A percentile compares a stretch with the other conserved stretches of the same genome.
Evolutionary conservation across 805 yeast genomes (phyloP).

Genomic region (Tetrapisispora taiwanensis): DNA sequence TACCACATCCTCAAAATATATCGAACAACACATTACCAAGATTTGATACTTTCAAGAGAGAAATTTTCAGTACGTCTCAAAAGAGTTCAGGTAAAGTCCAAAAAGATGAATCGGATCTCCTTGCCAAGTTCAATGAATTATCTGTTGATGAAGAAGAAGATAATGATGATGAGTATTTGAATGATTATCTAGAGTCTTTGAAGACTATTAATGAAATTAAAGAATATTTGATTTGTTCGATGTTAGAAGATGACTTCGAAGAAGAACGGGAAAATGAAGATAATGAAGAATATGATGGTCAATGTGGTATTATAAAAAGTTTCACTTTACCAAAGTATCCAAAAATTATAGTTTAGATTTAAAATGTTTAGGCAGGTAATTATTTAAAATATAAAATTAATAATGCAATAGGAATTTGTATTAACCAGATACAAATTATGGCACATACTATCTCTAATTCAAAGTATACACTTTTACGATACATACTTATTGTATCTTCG

Average conservation of each 20-base stretch:
- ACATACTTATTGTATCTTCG: constrained; percentile 22
- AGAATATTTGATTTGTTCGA: constrained; percentile 23
- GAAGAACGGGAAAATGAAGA: constrained; percentile 5
- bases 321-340: constrained; percentile 8
- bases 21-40: background rate
- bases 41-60: constrained; percentile 1
- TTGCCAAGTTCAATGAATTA: background rate
- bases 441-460: constrained; percentile 41
- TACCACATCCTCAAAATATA: background rate
- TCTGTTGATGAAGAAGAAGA: constrained; percentile 4
- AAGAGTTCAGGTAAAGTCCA: constrained; percentile 9
- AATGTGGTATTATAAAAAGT: background rate
- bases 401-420: constrained; percentile 35
- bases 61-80: constrained; percentile 14
- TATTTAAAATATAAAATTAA: constrained; percentile 6
- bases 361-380: background rate
- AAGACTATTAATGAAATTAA: constrained; percentile 17
- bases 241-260: constrained; percentile 21
- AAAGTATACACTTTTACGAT: constrained; percentile 27
- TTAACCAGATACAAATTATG: constrained; percentile 39
- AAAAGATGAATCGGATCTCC: background rate
- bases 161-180: constrained; percentile 2
- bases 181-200: constrained; percentile 11
- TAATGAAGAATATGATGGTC: background rate
- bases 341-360: constrained; percentile 4